Evolutionary conservation across 805 yeast genomes (phyloP).

Genomic region (Saccharomycopsis fodiens): DNA sequence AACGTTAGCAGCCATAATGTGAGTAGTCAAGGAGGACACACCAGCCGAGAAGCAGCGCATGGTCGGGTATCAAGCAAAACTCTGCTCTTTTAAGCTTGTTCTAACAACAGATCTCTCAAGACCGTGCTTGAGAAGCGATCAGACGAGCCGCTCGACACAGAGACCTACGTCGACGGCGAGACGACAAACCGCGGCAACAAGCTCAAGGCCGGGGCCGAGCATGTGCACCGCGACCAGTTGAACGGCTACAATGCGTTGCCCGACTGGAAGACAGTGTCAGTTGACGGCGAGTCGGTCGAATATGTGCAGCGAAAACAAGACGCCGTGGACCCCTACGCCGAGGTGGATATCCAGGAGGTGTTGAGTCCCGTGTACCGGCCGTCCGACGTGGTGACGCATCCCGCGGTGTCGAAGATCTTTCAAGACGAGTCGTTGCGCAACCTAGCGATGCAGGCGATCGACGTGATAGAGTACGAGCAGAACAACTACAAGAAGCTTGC

Average conservation of each 20-base stretch:
- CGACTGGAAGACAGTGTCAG: conserved; percentile 22
- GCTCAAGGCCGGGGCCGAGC: conserved; percentile 41
- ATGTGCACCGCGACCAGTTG: conserved; percentile 39
- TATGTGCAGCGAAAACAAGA: conserved; percentile 28
- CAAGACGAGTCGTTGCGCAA: conserved; percentile 45
- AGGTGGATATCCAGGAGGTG: conserved; percentile 48
- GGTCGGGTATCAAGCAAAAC: no score
- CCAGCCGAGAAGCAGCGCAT: no score
- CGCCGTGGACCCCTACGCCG: conserved; percentile 38
- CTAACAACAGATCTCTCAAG: neutral
- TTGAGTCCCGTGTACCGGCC: conserved; percentile 78
- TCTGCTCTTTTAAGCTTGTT: no score
- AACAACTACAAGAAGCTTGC: conserved; percentile 63
- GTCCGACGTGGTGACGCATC: conserved; percentile 66
- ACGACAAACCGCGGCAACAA: conserved; percentile 52
- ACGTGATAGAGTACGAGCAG: conserved; percentile 76
- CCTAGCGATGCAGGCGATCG: conserved; percentile 67
- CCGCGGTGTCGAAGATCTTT: conserved; percentile 61
- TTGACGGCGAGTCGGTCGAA: conserved; percentile 27
- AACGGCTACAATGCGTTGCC: conserved; percentile 24
- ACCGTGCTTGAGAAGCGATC: neutral
- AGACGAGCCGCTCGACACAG: conserved; percentile 8
- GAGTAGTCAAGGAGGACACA: no score
- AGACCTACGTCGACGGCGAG: conserved; percentile 24
- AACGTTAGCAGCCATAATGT: neutral